Evolutionary conservation across 768 basidiomycete species (phyloP), one percentile per base, ranked within the genome.

Genomic region (Rubroboletus pulcherrimus): DNA sequence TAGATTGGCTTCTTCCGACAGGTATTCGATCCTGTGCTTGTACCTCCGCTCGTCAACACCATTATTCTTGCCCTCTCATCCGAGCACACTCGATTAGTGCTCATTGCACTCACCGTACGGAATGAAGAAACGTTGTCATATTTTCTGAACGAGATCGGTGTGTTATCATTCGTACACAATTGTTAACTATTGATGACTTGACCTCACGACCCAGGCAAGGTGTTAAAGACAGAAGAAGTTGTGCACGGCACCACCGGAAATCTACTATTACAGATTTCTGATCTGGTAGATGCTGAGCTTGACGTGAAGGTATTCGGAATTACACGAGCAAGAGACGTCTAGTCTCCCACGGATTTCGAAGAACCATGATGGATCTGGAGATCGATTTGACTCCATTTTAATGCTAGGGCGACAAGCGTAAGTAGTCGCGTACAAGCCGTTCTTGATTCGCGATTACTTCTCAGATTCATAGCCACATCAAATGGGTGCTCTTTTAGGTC

Each of bases 21-120:
- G 89, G 82, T 87, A 7, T 91, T 84, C 62, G 87, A 90, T 62
- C 84, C 85, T 8, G 64, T 65, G 10, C 70, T 90, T 39, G 78
- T 89, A 43, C 79, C 81, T 7, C 73, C 83, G 0, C 74, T 91
- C 4, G 75, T 85, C 1, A 72, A 73, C 12, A 77, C 80, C 6
- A 67, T 90, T 14, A 65, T 30, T 43, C 49, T 74, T 21, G 69
- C 69, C 12, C 58, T 80, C 15, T 57, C 57, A 19, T 51, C 34
- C 8, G 41, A 55, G 54, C n/a, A 39, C 51, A 34, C 58, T 31
- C 48, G 61, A 63, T 49, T 62, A 55, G 65, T 54, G 33, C 8
- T 71, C 51, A 62, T 83, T 35, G 76, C 76, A 11, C 69, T 86
- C 29, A 73, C 72, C 3, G 63, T 83, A 10, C 75, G 89, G 54